Conservation (phyloP, 2,329 filamentous ascomycete genomes). For the Paecilomyces dactylethromorphus region DNA sequence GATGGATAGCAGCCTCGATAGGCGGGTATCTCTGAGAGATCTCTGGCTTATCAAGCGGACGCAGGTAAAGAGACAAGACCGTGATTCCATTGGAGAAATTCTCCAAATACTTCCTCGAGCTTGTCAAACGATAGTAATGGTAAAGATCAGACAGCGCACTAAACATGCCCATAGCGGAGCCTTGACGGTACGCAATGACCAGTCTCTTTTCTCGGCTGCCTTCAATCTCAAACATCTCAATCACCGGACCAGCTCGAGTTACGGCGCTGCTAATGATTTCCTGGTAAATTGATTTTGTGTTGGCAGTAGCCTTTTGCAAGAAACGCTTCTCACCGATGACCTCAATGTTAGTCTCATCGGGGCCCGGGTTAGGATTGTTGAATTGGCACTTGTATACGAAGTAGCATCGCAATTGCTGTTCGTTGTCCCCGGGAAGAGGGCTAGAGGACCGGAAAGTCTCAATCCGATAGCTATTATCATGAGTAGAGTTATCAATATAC, state of each 20-base stretch:
- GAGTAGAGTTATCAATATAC: constrained; percentile 76
- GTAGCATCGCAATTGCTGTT: constrained; percentile 88
- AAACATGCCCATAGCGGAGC: constrained; percentile 88
- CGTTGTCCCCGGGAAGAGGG: constrained; percentile 64
- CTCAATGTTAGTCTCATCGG: constrained; percentile 80
- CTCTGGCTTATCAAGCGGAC: constrained; percentile 58
- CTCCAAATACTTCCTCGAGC: constrained; percentile 94
- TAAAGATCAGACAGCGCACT: constrained; percentile 92
- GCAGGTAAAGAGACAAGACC: constrained; percentile 91
- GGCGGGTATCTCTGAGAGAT: constrained; percentile 59
- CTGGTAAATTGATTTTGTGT: constrained; percentile 94
- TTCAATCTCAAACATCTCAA: constrained; percentile 96
- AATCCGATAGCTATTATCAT: constrained; percentile 74
- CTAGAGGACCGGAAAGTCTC: constrained; percentile 95
- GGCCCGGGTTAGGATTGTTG: constrained; percentile 63
- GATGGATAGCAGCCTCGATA: constrained; percentile 90
- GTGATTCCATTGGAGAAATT: constrained; percentile 98
- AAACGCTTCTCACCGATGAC: constrained; percentile 91
- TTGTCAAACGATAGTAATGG: constrained; percentile 97
- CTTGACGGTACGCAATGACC: constrained; percentile 88
- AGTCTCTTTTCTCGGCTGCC: constrained; percentile 85
- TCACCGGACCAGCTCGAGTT: constrained; percentile 81
- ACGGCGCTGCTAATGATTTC: constrained; percentile 86
- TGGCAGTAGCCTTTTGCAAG: constrained; percentile 88
- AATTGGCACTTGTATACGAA: constrained; percentile 98